A percentile compares a stretch with the other conserved stretches of the same genome.
Conservation (phyloP, 345 rosid genomes). For the Eucalyptus pumila region DNA sequence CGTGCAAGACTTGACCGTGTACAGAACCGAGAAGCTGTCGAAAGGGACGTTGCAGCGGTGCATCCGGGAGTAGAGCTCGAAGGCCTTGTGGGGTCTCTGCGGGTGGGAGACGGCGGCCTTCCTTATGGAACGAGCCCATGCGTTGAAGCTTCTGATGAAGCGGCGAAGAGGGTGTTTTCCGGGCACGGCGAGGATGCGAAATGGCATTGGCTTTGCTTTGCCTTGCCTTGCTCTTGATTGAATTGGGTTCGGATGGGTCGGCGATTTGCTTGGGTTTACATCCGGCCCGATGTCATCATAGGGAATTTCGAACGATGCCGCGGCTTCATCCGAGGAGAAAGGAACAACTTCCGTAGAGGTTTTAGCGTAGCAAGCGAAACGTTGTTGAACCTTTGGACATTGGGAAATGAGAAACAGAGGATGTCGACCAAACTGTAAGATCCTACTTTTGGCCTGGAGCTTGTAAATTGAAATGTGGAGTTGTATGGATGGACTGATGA, state of each 20-base stretch:
- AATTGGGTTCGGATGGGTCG: not conserved
- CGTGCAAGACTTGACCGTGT: conserved; percentile 26
- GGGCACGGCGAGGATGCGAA: not conserved
- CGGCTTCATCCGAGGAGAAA: not conserved
- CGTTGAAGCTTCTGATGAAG: not conserved
- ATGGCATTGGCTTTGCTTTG: not conserved
- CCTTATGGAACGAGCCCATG: conserved; percentile 9
- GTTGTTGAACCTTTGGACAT: not conserved
- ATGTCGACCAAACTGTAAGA: not conserved
- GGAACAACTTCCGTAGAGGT: not conserved
- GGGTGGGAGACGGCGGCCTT: conserved; percentile 19
- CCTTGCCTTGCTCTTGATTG: not conserved
- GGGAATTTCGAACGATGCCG: not conserved
- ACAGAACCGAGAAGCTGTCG: conserved; percentile 40
- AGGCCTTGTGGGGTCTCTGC: conserved; percentile 8
- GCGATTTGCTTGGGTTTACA: not conserved
- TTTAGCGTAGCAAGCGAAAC: not conserved
- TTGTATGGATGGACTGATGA: not conserved
- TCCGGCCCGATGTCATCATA: not conserved
- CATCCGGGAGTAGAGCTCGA: conserved; percentile 14
- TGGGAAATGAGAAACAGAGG: not conserved
- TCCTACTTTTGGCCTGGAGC: not conserved
- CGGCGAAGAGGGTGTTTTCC: not conserved
- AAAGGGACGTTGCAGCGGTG: conserved; percentile 10
- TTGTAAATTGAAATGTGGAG: not conserved